Base-by-base conservation (phyloP, 257 asterid species). In the Plantago elongata region DNA sequence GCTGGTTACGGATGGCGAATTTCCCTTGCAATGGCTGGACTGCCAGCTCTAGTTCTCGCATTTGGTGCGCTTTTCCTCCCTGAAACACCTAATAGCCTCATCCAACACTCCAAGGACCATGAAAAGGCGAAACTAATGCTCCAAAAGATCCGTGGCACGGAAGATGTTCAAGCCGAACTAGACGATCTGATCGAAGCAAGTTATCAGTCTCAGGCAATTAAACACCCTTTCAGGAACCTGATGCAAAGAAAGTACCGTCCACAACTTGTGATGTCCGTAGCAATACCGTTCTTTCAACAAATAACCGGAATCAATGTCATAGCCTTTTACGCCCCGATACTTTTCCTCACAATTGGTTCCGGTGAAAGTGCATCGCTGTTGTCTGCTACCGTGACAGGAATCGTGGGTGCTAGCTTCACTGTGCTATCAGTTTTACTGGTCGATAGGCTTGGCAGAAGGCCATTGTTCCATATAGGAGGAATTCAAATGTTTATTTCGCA, bases 141-240 rank as follows among this genome's bases (percentile, higher is more conserved):
- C n/a, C 62, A 57, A 57, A 57, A 57, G 44, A 57, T 57, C 18
- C 62, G 62, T 13, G 62, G 62, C 11, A 63, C 68, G 0, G 61
- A 63, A 37, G 68, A 63, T 63, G 68, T 63, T 44, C 60, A 63
- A 51, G 68, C 45, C 10, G 68, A 63, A 13, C 60, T 63, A 13
- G 60, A 63, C 4, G 68, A 63, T 18, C 60, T 63, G 40, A 63
- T 63, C 9, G 68, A 63, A 51, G 68, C 68, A 38, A 63, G 68
- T 18, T 49, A 51, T 13, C 49, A 47, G 11, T 54, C 68, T 16
- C 51, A 51, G 51, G 42, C 68, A 13, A 63, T 63, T 22, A 51
- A 63, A 40, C 38, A 38, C 60, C 68, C 68, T 11, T 63, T 63
- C 38, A 63, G 58, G 46, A 63, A 63, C 18, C 45, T 57, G 29